A percentile compares a stretch with the other conserved stretches of the same genome.
These are phyloP conservation scores for Monotropa hypopitys DNA, from an alignment of 179 eudicot genomes.

Conservation along the genomic window DNA sequence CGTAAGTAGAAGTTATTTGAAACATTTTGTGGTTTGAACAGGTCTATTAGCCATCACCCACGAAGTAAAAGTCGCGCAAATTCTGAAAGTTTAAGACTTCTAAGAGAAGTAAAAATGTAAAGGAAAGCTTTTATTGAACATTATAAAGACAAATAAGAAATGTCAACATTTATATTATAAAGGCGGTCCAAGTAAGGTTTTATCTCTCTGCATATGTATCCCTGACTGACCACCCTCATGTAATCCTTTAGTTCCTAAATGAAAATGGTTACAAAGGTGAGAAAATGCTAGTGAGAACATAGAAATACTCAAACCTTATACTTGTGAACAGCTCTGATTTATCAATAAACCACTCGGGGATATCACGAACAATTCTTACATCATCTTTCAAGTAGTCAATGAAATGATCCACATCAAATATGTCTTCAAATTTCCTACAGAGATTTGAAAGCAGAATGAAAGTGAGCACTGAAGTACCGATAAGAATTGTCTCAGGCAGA, in stretches of 20 bases:
- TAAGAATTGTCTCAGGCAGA: neutral
- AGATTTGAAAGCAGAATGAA: neutral
- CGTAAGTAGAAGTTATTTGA: neutral
- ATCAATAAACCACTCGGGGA: constrained; percentile 95
- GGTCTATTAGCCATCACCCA: neutral
- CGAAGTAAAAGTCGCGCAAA: neutral
- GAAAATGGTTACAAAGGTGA: neutral
- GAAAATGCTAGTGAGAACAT: neutral
- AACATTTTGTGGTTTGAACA: neutral
- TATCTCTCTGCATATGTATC: neutral
- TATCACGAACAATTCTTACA: constrained; percentile 86
- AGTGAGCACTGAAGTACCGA: neutral
- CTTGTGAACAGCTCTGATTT: constrained; percentile 79
- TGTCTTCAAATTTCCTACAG: constrained; percentile 90
- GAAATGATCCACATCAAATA: constrained; percentile 97
- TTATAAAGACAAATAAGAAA: neutral
- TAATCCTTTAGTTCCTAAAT: neutral
- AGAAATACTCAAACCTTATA: constrained; percentile 49
- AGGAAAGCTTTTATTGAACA: neutral
- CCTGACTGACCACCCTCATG: neutral
- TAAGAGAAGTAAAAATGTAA: neutral
- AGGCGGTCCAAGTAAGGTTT: neutral
- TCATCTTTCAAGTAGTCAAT: constrained; percentile 96
- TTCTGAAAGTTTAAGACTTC: neutral
- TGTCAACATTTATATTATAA: neutral